These are phyloP conservation scores for Hymenotorrendiella dingleyae DNA, from an alignment of 2,329 filamentous ascomycete species.

Conservation along the genomic window DNA sequence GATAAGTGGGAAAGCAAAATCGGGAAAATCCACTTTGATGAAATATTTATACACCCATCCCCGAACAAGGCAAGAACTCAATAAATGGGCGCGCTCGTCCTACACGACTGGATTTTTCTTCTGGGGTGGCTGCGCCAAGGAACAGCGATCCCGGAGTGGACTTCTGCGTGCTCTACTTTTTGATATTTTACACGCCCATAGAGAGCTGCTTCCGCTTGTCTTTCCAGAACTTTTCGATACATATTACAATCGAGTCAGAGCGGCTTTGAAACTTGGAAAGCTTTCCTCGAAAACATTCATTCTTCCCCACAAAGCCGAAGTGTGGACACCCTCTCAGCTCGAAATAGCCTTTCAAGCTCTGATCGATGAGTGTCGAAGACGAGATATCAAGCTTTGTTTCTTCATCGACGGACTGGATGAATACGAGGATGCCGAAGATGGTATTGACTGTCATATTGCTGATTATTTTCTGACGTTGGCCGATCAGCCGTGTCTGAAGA, in stretches of 20 bases:
- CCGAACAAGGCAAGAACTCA: constrained; percentile 9
- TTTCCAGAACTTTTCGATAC: neutral
- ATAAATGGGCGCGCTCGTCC: constrained; percentile 23
- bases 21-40: constrained; percentile 13
- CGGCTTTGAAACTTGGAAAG: constrained; percentile 1
- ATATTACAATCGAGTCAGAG: neutral
- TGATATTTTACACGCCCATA: constrained; percentile 5
- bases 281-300: neutral
- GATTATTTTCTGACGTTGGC: constrained; percentile 1
- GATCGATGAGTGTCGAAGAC: neutral
- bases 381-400: constrained; percentile 9
- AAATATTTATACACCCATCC: constrained; percentile 6
- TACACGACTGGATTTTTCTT: constrained; percentile 39
- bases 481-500: constrained; percentile 3
- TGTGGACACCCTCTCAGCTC: constrained; percentile 3
- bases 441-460: no score
- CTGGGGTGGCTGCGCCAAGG: constrained; percentile 36
- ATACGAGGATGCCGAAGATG: constrained; percentile 8
- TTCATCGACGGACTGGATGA: constrained; percentile 19
- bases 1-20: constrained; percentile 15
- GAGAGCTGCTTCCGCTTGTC: constrained; percentile 4
- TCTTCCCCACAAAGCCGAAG: neutral
- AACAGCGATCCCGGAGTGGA: constrained; percentile 12
- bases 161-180: constrained; percentile 12
- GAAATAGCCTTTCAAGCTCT: constrained; percentile 6